Evolutionary conservation across 1,284 basidiomycete genomes (phyloP).

Genomic region (Vanrija sp.): DNA sequence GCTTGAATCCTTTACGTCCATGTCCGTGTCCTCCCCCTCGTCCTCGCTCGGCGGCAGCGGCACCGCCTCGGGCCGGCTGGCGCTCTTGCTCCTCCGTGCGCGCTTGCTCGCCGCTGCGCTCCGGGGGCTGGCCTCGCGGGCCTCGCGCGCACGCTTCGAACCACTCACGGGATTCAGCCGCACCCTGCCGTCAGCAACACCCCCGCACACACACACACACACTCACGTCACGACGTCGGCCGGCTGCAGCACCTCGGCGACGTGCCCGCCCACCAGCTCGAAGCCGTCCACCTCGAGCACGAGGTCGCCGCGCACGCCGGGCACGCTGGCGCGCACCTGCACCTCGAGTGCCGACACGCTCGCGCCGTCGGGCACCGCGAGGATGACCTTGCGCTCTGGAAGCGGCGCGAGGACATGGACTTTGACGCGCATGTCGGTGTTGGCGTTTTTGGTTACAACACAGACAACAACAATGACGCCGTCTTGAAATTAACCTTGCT

Average conservation of each 20-base stretch:
- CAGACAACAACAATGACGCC: too few species aligned
- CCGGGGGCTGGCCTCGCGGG: not conserved
- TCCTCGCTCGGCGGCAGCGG: not conserved
- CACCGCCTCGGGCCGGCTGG: not conserved
- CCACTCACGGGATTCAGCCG: conserved; percentile 17
- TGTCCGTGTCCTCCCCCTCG: not conserved
- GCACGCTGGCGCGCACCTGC: not conserved
- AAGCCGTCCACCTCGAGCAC: conserved; percentile 48
- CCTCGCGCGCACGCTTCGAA: conserved; percentile 6
- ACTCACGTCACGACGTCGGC: conserved; percentile 45
- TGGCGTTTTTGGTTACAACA: too few species aligned
- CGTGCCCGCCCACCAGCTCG: conserved; percentile 40
- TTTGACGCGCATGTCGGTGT: conserved; percentile 30
- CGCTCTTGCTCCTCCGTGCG: not conserved
- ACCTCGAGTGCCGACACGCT: conserved; percentile 3
- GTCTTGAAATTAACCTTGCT: too few species aligned
- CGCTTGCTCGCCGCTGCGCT: conserved; percentile 2
- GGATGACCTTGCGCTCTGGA: conserved; percentile 27
- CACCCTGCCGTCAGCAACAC: conserved; percentile 17
- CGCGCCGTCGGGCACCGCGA: not conserved
- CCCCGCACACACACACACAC: not conserved
- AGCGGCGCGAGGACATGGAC: conserved; percentile 35
- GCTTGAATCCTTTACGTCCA: not conserved
- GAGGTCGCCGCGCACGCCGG: conserved; percentile 2
- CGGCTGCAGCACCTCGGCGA: conserved; percentile 30